Base-by-base conservation (phyloP, 306 rosid genomes). In the Prunus padus region DNA sequence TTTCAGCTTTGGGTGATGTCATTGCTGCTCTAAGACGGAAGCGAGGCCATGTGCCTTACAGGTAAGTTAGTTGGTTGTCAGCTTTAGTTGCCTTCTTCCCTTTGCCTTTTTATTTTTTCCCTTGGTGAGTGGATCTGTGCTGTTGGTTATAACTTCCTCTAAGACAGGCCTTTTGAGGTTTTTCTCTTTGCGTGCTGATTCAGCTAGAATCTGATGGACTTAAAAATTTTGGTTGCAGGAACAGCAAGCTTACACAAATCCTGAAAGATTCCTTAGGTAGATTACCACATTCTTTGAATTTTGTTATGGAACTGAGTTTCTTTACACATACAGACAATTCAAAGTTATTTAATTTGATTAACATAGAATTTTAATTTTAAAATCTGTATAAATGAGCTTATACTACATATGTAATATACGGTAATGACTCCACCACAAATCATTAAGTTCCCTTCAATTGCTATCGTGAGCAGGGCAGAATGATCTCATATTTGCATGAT, bases 211-310 rank as follows among this genome's bases (percentile, higher is more conserved):
- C 52, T 77, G 59, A 69, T 85, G 59, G 40, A 62, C 71, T 67
- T 52, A 44, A 65, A 47, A 73, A 67, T 73, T 69, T 80, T 82
- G 65, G 71, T 82, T 87, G 89, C 98, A 94, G 97, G 86, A 94
- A 94, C 86, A 94, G 97, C 83, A 94, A 92, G 94, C 96, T 94
- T 69, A 94, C 98, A 71, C 96, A 94, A 82, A 86, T 94, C 65
- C 93, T 92, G 75, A 92, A 89, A 80, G 98, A 94, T 88, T 94
- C 98, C 55, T 80, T 92, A 40, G 98, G 98, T 94, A 88, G 76
- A 63, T n/a, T 44, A 67, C 77, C 23, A 10, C 77, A 55, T 70
- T 40, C 59, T 83, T 85, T 68, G 20, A 73, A 67, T 25, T 65
- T 47, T 23, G 55, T 12, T 12, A 23, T 75, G 28, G 40, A 16